Conservation (phyloP, 352 stramenopile genomes). For the Phytophthora pisi region DNA sequence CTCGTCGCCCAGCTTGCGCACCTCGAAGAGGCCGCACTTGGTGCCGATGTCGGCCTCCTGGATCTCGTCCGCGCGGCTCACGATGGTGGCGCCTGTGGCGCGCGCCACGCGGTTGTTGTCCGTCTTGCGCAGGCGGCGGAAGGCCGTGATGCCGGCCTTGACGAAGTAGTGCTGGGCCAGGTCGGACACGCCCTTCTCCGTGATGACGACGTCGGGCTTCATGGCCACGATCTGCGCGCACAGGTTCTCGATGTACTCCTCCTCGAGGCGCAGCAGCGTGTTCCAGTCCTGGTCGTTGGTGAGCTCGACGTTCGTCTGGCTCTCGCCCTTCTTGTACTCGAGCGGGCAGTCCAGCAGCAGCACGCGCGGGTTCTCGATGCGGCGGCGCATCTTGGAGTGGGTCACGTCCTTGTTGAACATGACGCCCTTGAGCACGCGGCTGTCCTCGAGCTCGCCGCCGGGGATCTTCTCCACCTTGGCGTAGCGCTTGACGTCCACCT, state of each 20-base stretch:
- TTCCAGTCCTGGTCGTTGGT: constrained; percentile 99
- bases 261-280: constrained; percentile 97
- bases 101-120: constrained; percentile 99
- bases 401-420: constrained; percentile 99
- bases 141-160: constrained; percentile 99
- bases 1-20: constrained; percentile 90
- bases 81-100: constrained; percentile 97
- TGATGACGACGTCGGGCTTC: constrained; percentile 99
- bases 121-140: constrained; percentile 98
- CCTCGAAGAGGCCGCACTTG: constrained; percentile 98
- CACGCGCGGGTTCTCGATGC: constrained; percentile 98
- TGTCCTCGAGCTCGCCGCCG: constrained; percentile 96
- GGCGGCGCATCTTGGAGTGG: constrained; percentile 98
- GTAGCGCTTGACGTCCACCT: constrained; percentile 99
- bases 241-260: constrained; percentile 99
- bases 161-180: constrained; percentile 99
- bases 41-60: constrained; percentile 98
- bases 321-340: constrained; percentile 99
- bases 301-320: constrained; percentile 98
- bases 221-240: constrained; percentile 98
- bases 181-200: constrained; percentile 99
- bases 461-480: constrained; percentile 99
- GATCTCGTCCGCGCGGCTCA: constrained; percentile 98
- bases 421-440: constrained; percentile 95
- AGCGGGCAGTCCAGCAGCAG: constrained; percentile 98